Base-by-base conservation (phyloP, 306 rosid genomes). In the Prunus mira region DNA sequence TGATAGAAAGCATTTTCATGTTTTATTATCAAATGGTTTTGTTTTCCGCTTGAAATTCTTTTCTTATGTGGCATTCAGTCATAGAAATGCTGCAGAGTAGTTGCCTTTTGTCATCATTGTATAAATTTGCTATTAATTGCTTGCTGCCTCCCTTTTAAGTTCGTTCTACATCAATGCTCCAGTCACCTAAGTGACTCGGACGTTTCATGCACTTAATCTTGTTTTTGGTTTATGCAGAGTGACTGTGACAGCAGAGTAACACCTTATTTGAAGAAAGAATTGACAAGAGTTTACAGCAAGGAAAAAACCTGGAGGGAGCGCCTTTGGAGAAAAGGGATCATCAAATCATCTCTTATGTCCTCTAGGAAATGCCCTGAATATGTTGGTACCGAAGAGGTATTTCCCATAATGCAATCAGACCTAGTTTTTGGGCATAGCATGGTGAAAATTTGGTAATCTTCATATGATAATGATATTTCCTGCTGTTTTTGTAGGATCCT, bases 331-430 rank as follows among this genome's bases (percentile, higher is more conserved):
- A 88, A 83, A 83, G 97, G 99, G 28, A 77, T 92, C 50, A 66
- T 85, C 57, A 90, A 86, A 80, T 92, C 96, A 73, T 90, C 99
- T 79, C 69, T 76, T 38, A 79, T 92, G 94, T 71, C 92, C 56
- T 82, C 96, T 82, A 87, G 91, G 43, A 83, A 84, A 74, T 88
- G 86, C 84, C 93, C 93, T 24, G 92, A 95, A 28, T 84, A 85
- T 81, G 90, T 95, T 54, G 94, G 97, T 79, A 89, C 92, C 10
- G 97, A 95, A 84, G 99, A 95, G 93, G 98, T 95, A 87, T 45
- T 67, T 17, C 27, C 54, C 60, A 38, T 49, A 38, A 28, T 43
- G 13, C 71, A 43, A 22, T 20, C 12, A 2, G 12, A 12, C 3
- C 19, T 55, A 69, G 50, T 9, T 30, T 60, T 30, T 67, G 69